These are phyloP conservation scores for Pseudotsuga menziesii DNA, from an alignment of 75 land plant species.

Conservation along the genomic window DNA sequence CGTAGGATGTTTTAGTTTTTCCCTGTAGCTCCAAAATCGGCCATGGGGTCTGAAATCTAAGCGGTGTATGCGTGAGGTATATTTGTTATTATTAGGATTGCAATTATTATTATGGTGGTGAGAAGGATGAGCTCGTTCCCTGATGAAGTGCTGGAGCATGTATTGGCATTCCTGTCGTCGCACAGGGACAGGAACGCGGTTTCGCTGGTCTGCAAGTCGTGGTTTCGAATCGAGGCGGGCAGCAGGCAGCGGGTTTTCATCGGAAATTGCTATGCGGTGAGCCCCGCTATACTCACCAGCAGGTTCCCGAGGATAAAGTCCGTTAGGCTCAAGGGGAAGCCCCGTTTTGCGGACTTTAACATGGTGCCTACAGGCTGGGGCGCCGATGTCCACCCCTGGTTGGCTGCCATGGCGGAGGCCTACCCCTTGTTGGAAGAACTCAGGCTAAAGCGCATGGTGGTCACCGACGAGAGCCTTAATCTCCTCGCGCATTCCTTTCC, in stretches of 20 bases:
- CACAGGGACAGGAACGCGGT: conserved; percentile 73
- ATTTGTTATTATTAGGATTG: neutral
- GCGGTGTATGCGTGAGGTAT: neutral
- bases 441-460: conserved; percentile 75
- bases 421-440: conserved; percentile 76
- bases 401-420: conserved; percentile 45
- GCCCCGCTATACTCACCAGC: conserved; percentile 35
- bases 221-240: conserved; percentile 69
- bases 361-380: conserved; percentile 85
- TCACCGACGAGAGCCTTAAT: conserved; percentile 67
- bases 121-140: conserved; percentile 46
- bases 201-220: conserved; percentile 81
- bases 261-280: conserved; percentile 88
- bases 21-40: neutral
- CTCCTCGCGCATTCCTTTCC: conserved; percentile 53
- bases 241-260: conserved; percentile 61
- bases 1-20: neutral
- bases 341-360: conserved; percentile 84
- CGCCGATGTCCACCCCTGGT: conserved; percentile 62
- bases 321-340: conserved; percentile 77
- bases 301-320: conserved; percentile 67
- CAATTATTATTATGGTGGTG: conserved; percentile 3
- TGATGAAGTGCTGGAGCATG: conserved; percentile 83
- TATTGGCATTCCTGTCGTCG: conserved; percentile 51
- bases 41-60: neutral